A percentile compares a stretch with the other conserved stretches of the same genome.
Conservation (phyloP, 2,329 filamentous ascomycete species). For the Penicillium sp. region DNA sequence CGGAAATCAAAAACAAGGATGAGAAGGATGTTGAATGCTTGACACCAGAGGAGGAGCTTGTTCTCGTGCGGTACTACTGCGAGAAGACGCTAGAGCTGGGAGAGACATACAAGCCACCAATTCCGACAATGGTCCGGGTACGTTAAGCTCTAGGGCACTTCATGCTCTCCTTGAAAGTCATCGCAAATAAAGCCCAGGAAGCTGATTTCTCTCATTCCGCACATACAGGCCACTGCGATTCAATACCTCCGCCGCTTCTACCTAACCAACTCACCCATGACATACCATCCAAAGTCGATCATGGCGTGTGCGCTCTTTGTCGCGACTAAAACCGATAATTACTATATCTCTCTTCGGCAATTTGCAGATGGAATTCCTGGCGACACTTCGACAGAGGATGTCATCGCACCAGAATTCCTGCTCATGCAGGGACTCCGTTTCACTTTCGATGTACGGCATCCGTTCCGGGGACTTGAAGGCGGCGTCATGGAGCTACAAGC, state of each 20-base stretch:
- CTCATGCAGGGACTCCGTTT: constrained; percentile 90
- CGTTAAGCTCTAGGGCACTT: constrained; percentile 11
- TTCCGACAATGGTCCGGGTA: constrained; percentile 61
- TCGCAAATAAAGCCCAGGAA: background rate
- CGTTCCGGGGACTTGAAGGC: constrained; percentile 82
- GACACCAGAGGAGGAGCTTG: constrained; percentile 76
- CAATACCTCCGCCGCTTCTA: constrained; percentile 94
- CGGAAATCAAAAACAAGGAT: constrained; percentile 31
- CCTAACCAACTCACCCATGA: constrained; percentile 92
- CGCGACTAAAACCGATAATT: constrained; percentile 86
- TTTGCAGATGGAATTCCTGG: constrained; percentile 70
- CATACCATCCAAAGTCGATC: constrained; percentile 86
- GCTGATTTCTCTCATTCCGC: background rate
- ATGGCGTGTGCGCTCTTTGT: constrained; percentile 90
- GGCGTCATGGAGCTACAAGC: constrained; percentile 77
- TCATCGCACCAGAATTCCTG: constrained; percentile 88
- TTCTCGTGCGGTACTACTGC: constrained; percentile 77
- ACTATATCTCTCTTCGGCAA: constrained; percentile 64
- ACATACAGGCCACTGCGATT: constrained; percentile 68
- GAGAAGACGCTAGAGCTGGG: constrained; percentile 58
- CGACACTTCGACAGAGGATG: constrained; percentile 72
- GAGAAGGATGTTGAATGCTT: constrained; percentile 68
- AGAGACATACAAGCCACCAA: constrained; percentile 55
- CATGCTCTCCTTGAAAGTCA: background rate
- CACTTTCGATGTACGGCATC: constrained; percentile 88